phyloP scores from a whole-genome alignment of 352 stramenopile species.

The Plasmopara viticola region DNA sequence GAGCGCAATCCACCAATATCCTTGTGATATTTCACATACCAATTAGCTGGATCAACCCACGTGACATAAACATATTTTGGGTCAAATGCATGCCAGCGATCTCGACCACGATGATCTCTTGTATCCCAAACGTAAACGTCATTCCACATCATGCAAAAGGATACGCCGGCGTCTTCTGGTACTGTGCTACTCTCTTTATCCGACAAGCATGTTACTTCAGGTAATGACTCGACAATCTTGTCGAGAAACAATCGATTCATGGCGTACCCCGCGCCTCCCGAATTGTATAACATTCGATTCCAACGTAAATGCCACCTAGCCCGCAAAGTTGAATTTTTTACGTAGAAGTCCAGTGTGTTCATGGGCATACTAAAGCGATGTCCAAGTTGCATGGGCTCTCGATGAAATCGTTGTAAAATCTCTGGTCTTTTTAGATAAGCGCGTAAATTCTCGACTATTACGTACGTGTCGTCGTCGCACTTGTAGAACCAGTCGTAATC shows the following conservation, averaged over 20 bases:
- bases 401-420: slow-evolving; percentile 40
- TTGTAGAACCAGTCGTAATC: slow-evolving; percentile 85
- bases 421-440: slow-evolving; percentile 50
- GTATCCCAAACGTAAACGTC: slow-evolving; percentile 63
- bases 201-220: slow-evolving; percentile 44
- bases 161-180: slow-evolving; percentile 62
- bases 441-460: slow-evolving; percentile 65
- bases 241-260: slow-evolving; percentile 1
- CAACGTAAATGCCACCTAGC: slow-evolving; percentile 33
- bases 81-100: slow-evolving; percentile 65
- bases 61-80: slow-evolving; percentile 35
- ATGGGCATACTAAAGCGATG: slow-evolving; percentile 65
- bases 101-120: slow-evolving; percentile 51
- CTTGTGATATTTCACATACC: slow-evolving; percentile 57
- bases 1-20: slow-evolving; percentile 48
- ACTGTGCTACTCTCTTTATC: slow-evolving; percentile 52
- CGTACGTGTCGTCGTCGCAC: slow-evolving; percentile 70
- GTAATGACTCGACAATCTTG: slow-evolving; percentile 43
- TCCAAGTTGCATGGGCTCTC: slow-evolving; percentile 66
- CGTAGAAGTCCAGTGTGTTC: slow-evolving; percentile 45
- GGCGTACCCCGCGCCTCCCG: slow-evolving; percentile 20
- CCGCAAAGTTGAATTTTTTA: slow-evolving; percentile 44
- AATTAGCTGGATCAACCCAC: slow-evolving; percentile 37
- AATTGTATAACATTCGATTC: slow-evolving; percentile 71
- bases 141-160: slow-evolving; percentile 79